These are phyloP conservation scores for Aspergillus novofumigatus DNA, from an alignment of 2,329 filamentous ascomycete genomes.

Conservation along the genomic window DNA sequence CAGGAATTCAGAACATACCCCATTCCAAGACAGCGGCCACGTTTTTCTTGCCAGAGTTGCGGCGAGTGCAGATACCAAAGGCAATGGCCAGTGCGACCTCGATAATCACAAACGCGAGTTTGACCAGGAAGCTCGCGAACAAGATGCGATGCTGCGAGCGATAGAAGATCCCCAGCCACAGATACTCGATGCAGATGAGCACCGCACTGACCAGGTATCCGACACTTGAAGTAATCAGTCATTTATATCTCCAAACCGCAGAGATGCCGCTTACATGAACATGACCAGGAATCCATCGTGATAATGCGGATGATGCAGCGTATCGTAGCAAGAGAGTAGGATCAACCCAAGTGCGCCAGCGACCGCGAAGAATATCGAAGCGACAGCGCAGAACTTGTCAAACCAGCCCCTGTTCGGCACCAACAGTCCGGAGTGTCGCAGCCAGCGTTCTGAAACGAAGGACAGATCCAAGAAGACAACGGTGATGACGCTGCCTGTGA, in stretches of 20 bases:
- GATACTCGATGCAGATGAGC: conserved; percentile 87
- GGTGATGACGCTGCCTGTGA: conserved; percentile 58
- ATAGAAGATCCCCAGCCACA: conserved; percentile 76
- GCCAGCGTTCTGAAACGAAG: conserved; percentile 77
- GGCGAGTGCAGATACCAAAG: conserved; percentile 57
- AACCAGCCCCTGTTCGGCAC: conserved; percentile 59
- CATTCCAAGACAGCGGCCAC: conserved; percentile 74
- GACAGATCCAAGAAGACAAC: conserved; percentile 76
- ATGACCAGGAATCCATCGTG: conserved; percentile 75
- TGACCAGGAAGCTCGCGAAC: conserved; percentile 77
- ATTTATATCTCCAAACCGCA: not conserved
- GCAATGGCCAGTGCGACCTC: conserved; percentile 65
- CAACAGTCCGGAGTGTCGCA: conserved; percentile 76
- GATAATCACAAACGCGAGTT: conserved; percentile 76
- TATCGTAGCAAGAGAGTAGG: conserved; percentile 81
- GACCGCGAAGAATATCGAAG: conserved; percentile 58
- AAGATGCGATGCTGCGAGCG: conserved; percentile 67
- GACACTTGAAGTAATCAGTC: conserved; percentile 34
- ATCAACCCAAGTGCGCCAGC: conserved; percentile 77
- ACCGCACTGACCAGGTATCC: conserved; percentile 83
- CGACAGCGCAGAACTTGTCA: conserved; percentile 37
- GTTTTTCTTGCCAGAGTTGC: conserved; percentile 49
- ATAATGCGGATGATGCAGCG: conserved; percentile 58
- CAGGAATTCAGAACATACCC: conserved; percentile 32
- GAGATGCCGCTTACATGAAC: conserved; percentile 58